These are phyloP conservation scores for Pyricularia pennisetigena DNA, from an alignment of 2,329 filamentous ascomycete species.

Conservation along the genomic window DNA sequence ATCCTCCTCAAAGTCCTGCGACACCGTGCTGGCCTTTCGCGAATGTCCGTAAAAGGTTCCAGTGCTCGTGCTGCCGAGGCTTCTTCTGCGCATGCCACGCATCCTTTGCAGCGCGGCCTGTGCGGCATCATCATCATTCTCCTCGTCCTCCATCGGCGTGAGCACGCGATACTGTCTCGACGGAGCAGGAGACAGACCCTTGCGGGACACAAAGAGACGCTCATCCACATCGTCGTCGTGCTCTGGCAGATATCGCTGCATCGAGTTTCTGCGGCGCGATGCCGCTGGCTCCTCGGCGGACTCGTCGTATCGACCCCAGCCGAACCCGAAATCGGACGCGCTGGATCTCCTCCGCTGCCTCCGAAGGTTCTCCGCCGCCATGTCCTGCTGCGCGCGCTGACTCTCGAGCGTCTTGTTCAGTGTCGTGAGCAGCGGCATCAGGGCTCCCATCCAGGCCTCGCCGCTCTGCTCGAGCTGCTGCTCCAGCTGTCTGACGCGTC, in stretches of 20 bases:
- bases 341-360: not conserved
- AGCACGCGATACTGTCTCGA: not conserved
- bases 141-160: not conserved
- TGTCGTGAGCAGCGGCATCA: slow-evolving; percentile 3
- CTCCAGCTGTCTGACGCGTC: slow-evolving; percentile 3
- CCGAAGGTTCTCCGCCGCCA: not conserved
- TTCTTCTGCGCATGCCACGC: not conserved
- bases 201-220: not conserved
- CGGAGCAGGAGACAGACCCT: not conserved
- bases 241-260: not conserved
- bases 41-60: not conserved
- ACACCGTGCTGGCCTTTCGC: not conserved
- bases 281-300: not conserved
- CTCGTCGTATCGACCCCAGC: not conserved
- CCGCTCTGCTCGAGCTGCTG: slow-evolving; percentile 3
- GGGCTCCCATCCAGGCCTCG: slow-evolving; percentile 3
- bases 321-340: not conserved
- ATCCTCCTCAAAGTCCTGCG: not conserved
- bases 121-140: not conserved
- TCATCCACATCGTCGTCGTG: not conserved
- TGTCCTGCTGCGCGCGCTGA: not conserved
- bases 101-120: not conserved
- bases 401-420: slow-evolving; percentile 1
- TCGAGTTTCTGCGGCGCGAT: not conserved
- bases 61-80: not conserved